phyloP scores from a whole-genome alignment of 2,329 filamentous ascomycete genomes.

The Botrytis galanthina region DNA sequence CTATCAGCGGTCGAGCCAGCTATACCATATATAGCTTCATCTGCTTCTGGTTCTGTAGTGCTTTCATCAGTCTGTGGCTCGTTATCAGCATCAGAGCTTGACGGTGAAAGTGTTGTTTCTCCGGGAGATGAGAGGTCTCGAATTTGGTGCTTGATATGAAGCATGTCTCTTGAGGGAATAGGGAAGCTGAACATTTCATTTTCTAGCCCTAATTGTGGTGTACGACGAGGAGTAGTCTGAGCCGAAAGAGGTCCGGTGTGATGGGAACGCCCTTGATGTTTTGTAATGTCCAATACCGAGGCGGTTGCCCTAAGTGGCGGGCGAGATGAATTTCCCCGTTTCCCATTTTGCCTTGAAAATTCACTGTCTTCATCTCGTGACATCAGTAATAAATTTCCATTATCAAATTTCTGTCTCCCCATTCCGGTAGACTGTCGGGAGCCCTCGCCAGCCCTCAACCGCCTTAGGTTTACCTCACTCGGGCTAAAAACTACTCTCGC shows the following conservation, averaged over 20 bases:
- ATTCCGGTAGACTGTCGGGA: constrained; percentile 19
- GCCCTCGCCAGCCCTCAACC: constrained; percentile 30
- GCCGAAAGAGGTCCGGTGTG: constrained; percentile 22
- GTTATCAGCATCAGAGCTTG: constrained; percentile 34
- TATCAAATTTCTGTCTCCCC: constrained; percentile 31
- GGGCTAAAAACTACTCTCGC: constrained; percentile 53
- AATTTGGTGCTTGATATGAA: constrained; percentile 24
- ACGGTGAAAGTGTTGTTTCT: constrained; percentile 34
- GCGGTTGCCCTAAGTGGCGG: constrained; percentile 29
- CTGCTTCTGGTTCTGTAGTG: constrained; percentile 29
- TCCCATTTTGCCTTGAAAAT: constrained; percentile 10
- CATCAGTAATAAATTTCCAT: constrained; percentile 24
- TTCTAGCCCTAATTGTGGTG: constrained; percentile 21
- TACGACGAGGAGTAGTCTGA: constrained; percentile 25
- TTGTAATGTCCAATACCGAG: constrained; percentile 26
- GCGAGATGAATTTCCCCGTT: constrained; percentile 23
- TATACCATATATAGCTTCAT: constrained; percentile 4
- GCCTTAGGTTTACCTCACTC: constrained; percentile 37
- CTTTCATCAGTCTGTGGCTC: constrained; percentile 37
- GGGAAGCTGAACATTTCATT: constrained; percentile 24
- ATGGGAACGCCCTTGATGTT: constrained; percentile 22
- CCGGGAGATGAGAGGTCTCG: constrained; percentile 34
- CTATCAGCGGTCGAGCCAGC: neutral
- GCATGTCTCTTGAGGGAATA: constrained; percentile 13
- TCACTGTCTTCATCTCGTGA: constrained; percentile 20